Evolutionary conservation across 441 rosid genomes (phyloP).

Genomic region (Syzygium syzygioides): DNA sequence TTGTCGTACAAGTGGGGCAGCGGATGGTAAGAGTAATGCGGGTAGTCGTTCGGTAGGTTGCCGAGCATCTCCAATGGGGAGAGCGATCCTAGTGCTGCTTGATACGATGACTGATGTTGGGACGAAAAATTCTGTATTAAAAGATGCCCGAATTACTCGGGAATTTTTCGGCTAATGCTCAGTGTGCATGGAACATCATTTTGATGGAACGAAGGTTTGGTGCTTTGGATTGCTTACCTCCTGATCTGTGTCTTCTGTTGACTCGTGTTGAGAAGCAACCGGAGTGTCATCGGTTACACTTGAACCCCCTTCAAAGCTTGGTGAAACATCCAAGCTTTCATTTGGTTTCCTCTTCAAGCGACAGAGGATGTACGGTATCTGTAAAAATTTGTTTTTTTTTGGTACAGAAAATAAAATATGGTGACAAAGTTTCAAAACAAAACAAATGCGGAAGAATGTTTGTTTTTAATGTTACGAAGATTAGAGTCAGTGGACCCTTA

Average conservation of each 20-base stretch:
- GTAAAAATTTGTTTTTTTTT: background rate
- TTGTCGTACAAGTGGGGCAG: background rate
- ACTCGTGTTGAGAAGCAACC: background rate
- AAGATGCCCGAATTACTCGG: background rate
- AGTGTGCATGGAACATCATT: background rate
- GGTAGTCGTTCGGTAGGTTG: background rate
- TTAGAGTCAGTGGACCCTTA: background rate
- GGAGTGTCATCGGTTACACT: background rate
- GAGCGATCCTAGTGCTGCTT: background rate
- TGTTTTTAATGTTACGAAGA: background rate
- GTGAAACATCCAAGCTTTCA: background rate
- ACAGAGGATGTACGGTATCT: background rate
- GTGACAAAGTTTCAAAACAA: no score
- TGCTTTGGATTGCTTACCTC: background rate
- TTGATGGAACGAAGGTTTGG: background rate
- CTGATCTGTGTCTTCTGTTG: background rate
- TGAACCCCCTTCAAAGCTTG: background rate
- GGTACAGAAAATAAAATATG: no score
- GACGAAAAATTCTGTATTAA: background rate
- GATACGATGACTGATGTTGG: background rate
- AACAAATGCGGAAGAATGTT: no score
- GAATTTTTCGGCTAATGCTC: background rate
- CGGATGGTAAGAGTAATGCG: rapidly evolving
- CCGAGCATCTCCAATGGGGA: background rate
- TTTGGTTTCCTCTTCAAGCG: background rate